phyloP scores from a whole-genome alignment of 192 early-diverging fungal species.

The Umbelopsis sp. region DNA sequence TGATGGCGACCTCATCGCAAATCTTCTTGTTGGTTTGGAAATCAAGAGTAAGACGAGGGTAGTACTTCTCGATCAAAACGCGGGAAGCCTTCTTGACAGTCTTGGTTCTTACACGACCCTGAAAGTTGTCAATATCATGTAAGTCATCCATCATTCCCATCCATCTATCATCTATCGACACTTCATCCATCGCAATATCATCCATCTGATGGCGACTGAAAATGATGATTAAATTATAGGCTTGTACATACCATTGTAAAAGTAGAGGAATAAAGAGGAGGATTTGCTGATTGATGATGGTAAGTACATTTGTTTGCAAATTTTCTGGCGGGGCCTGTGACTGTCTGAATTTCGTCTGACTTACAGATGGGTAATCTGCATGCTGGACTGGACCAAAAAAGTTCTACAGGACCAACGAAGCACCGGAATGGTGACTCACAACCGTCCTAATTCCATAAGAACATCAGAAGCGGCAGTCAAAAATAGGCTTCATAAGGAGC shows the following conservation, averaged over 20 bases:
- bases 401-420: too few species aligned
- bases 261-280: slow-evolving; percentile 20
- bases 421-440: too few species aligned
- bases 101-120: slow-evolving; percentile 99
- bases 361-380: background rate
- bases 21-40: slow-evolving; percentile 99
- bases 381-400: background rate
- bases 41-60: slow-evolving; percentile 97
- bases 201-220: slow-evolving; percentile 27
- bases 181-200: slow-evolving; percentile 31
- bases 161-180: background rate
- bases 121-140: slow-evolving; percentile 1
- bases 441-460: background rate
- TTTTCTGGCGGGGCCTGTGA: slow-evolving; percentile 32
- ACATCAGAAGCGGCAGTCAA: background rate
- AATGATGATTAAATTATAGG: background rate
- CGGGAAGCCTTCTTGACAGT: slow-evolving; percentile 99
- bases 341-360: slow-evolving; percentile 16
- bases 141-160: slow-evolving; percentile 5
- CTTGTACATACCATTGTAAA: slow-evolving; percentile 22
- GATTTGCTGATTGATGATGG: background rate
- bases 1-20: slow-evolving; percentile 95
- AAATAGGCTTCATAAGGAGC: background rate
- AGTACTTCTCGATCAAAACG: slow-evolving; percentile 99
- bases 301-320: too few species aligned